Evolutionary conservation across 2,329 filamentous ascomycete species (phyloP).

Genomic region (Alternaria dauci): DNA sequence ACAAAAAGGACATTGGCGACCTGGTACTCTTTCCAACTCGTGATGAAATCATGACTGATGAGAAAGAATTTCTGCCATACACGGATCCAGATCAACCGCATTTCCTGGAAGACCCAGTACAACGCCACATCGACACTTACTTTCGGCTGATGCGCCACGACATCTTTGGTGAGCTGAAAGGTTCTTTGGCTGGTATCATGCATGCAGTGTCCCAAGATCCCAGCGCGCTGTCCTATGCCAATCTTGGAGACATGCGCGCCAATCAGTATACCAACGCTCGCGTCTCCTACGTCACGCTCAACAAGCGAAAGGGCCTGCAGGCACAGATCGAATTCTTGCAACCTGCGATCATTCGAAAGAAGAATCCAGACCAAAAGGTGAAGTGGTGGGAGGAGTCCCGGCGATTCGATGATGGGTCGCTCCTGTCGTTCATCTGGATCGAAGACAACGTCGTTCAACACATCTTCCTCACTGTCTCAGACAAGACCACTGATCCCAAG

Average conservation of each 20-base stretch:
- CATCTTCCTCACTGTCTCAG: constrained; percentile 36
- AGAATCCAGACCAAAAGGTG: constrained; percentile 14
- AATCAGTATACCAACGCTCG: constrained; percentile 30
- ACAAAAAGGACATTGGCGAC: constrained; percentile 40
- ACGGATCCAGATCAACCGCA: constrained; percentile 41
- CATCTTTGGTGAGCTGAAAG: constrained; percentile 43
- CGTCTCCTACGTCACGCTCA: constrained; percentile 28
- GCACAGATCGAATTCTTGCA: constrained; percentile 35
- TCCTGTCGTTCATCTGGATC: constrained; percentile 39
- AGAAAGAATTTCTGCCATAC: constrained; percentile 48
- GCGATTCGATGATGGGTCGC: constrained; percentile 32
- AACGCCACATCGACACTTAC: constrained; percentile 45
- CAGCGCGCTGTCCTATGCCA: constrained; percentile 12
- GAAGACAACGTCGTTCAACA: constrained; percentile 28
- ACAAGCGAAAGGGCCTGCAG: constrained; percentile 29
- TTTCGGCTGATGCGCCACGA: constrained; percentile 48
- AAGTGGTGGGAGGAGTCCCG: constrained; percentile 44
- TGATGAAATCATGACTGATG: constrained; percentile 49
- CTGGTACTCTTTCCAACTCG: constrained; percentile 46
- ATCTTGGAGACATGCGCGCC: constrained; percentile 28
- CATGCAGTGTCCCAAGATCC: constrained; percentile 17
- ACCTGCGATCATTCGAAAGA: constrained; percentile 22
- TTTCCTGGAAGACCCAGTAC: constrained; percentile 30
- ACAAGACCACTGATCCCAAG: constrained; percentile 15
- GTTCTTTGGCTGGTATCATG: constrained; percentile 31